Base-by-base conservation (phyloP, 495 filamentous ascomycete species). In the Annulohypoxylon moriforme region DNA sequence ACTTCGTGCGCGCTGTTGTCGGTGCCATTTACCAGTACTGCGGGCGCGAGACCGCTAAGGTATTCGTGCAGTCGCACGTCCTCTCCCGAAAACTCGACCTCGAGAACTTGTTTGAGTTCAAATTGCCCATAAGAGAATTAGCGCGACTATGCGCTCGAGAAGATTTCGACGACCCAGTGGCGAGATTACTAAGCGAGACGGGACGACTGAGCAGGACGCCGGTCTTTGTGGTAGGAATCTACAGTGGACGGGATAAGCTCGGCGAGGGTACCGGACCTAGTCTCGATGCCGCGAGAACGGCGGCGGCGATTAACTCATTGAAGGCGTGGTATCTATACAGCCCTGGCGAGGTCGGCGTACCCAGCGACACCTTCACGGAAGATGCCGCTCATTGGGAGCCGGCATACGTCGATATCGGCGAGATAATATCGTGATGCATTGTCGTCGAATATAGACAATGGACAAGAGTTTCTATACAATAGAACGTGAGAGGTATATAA, bases 311-410 rank as follows among this genome's bases (percentile, higher is more conserved):
- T 50, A 88, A 91, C 57, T 89, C 95, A 16, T 82, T 99, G 72
- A 97, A 97, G 84, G 85, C 88, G 16, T 99, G 96, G 96, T 99
- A 98, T 81, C 84, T 98, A 63, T 99, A 99, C 81, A 92, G 88
- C 78, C 96, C 96, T 10, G 82, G 83, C 52, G 79, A 82, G 20
- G 88, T 89, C 13, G 85, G 86, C 40, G 84, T 97, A 52, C 96
- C 96, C 25, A 96, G 92, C 79, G 90, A 94, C 49, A 92, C 90
- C 80, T 90, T 96, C 71, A 69, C 65, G 16, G 79, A 86, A 65
- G 84, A 82, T n/a, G 85, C 85, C 64, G 81, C 79, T 60, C 83
- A 84, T 11, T 98, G 94, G 90, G 91, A 89, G 79, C 91, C 94
- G n/a, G 88, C 88, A 22, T 84, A 95, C 77, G 88, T 99, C 66